phyloP scores from a whole-genome alignment of 1,284 basidiomycete species.

The Ganoderma boninense region DNA sequence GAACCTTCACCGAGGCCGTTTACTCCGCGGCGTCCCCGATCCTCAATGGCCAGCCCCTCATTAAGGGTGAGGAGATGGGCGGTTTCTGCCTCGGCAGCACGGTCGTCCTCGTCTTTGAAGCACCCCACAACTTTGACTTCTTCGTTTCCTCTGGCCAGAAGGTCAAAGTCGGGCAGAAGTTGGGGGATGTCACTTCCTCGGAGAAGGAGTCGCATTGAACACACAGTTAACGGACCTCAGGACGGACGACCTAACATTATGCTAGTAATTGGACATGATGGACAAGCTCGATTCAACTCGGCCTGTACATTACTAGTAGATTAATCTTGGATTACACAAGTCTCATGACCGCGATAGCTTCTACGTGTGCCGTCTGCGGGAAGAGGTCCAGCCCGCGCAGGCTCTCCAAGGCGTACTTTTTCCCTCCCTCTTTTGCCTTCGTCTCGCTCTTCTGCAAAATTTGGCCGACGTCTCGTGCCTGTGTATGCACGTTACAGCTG shows the following conservation, averaged over 20 bases:
- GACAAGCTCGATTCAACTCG: slow-evolving; percentile 23
- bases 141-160: slow-evolving; percentile 84
- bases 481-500: slow-evolving; percentile 93
- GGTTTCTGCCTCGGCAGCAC: slow-evolving; percentile 97
- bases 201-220: slow-evolving; percentile 9
- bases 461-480: slow-evolving; percentile 84
- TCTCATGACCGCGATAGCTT: slow-evolving; percentile 78
- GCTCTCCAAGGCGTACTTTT: slow-evolving; percentile 77
- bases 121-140: slow-evolving; percentile 88
- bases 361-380: slow-evolving; percentile 93
- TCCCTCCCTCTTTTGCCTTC: slow-evolving; percentile 43
- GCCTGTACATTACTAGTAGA: slow-evolving; percentile 18
- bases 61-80: slow-evolving; percentile 94
- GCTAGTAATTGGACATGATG: slow-evolving; percentile 14
- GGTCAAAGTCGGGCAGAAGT: slow-evolving; percentile 86
- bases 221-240: background rate
- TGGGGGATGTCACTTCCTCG: slow-evolving; percentile 59
- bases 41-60: slow-evolving; percentile 89
- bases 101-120: slow-evolving; percentile 97
- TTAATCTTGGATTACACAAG: slow-evolving; percentile 39
- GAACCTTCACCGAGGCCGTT: slow-evolving; percentile 93
- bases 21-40: slow-evolving; percentile 85
- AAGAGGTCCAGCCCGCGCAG: slow-evolving; percentile 91
- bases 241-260: background rate
- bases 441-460: slow-evolving; percentile 61